Evolutionary conservation across 176 grass and related monocot species (phyloP), one percentile per base, ranked within the genome.

Genomic region (Aechmea fasciata): DNA sequence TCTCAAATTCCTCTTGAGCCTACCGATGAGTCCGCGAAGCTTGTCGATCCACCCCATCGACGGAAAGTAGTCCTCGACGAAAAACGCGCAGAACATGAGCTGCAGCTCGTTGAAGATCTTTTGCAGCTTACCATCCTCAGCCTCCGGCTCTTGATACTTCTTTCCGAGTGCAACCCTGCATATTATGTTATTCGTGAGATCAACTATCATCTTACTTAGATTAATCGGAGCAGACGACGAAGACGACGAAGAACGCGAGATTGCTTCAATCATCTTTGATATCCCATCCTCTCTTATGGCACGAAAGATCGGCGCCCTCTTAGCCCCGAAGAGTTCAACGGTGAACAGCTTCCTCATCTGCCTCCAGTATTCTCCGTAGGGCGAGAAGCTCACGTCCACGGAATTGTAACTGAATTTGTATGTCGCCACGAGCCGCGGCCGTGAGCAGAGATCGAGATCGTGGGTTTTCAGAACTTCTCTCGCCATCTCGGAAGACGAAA

Each of bases 381-480:
- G 75, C 8, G 75, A 10, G 15, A 70, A 78, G 25, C 49, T 18
- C 11, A 57, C 15, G 19, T 67, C 75, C 51, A 59, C 57, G n/a
- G 50, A 65, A 5, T 54, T 15, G 55, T 78, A 65, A 3, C 66
- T 57, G 26, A 59, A 26, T 1, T 59, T 67, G 6, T 26, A n/a
- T 13, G 24, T 0, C 26, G 66, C 64, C 12, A 73, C 18, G 41
- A 28, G 22, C 47, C 52, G 47, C 1, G 79, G 65, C 0, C 79
- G 75, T 10, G 48, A 64, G 10, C 71, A 70, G 49, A 87, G 82
- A 28, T 2, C 65, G 25, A 49, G 23, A 50, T 82, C 84, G 1
- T 82, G 75, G 22, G 75, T 82, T 51, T 52, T 72, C 70, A 78
- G 57, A 23, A 87, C 67, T 55, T 87, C 74, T 2, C 50, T 68